phyloP scores from a whole-genome alignment of 1,284 basidiomycete genomes.

The Puccinia horiana region DNA sequence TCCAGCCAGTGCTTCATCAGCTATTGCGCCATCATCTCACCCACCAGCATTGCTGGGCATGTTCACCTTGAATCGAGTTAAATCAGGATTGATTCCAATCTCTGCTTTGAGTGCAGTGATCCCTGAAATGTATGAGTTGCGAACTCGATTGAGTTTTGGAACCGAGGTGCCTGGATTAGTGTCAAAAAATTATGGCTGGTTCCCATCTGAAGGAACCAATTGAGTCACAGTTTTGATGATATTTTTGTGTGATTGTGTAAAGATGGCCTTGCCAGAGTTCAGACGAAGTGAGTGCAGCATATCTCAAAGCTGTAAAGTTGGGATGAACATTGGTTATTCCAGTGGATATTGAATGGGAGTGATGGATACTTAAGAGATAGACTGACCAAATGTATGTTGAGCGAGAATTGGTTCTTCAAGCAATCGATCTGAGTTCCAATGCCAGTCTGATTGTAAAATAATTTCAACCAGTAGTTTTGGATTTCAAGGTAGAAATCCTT shows the following conservation, averaged over 20 bases:
- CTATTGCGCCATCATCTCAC: neutral
- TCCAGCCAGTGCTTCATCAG: neutral
- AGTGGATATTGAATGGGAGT: neutral
- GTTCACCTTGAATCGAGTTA: neutral
- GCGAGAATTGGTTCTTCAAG: neutral
- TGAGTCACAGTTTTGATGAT: neutral
- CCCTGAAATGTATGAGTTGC: no score
- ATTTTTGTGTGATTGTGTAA: neutral
- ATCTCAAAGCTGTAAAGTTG: neutral
- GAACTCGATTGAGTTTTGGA: no score
- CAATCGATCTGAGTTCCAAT: slow-evolving; percentile 2
- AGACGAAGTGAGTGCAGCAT: neutral
- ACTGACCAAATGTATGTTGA: slow-evolving; percentile 28
- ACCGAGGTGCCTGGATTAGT: neutral
- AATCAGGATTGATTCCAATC: neutral
- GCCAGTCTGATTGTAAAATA: slow-evolving; percentile 10
- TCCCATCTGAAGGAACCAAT: neutral
- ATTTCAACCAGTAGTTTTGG: slow-evolving; percentile 30
- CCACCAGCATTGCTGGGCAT: neutral
- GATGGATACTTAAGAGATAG: neutral
- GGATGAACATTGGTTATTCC: neutral
- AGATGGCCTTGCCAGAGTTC: neutral
- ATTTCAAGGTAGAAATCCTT: slow-evolving; percentile 34
- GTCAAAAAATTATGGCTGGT: neutral
- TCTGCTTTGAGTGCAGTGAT: neutral